phyloP scores from a whole-genome alignment of 352 stramenopile genomes.

The Pilasporangium apinafurcum region DNA sequence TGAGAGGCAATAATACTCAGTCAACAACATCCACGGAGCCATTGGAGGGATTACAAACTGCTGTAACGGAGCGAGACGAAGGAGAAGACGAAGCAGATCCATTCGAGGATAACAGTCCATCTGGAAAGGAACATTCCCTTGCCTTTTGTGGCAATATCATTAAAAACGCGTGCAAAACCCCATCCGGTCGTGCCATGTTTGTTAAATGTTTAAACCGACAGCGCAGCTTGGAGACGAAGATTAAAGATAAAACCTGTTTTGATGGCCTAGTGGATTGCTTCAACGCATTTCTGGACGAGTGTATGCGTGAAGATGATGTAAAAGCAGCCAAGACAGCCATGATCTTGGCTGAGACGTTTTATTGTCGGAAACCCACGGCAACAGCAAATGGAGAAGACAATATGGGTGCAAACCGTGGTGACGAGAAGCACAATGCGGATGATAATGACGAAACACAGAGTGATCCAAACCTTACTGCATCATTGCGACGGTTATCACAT shows the following conservation, averaged over 20 bases:
- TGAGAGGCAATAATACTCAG: too few species aligned
- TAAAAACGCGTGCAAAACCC: slow-evolving; percentile 18
- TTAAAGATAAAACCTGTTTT: slow-evolving; percentile 56
- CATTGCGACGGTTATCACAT: too few species aligned
- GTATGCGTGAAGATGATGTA: slow-evolving; percentile 69
- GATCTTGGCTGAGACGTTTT: slow-evolving; percentile 85
- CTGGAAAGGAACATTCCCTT: background rate
- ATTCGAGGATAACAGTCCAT: too few species aligned
- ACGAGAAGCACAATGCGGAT: slow-evolving; percentile 6
- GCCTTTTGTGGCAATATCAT: slow-evolving; percentile 2
- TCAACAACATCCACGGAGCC: background rate
- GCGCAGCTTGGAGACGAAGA: slow-evolving; percentile 69
- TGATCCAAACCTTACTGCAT: too few species aligned
- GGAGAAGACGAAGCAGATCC: too few species aligned
- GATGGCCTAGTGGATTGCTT: slow-evolving; percentile 60
- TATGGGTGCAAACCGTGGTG: background rate
- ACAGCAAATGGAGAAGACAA: background rate
- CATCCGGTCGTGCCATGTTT: slow-evolving; percentile 54
- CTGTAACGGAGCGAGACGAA: too few species aligned
- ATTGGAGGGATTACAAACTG: background rate
- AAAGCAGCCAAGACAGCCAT: slow-evolving; percentile 85
- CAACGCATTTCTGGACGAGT: slow-evolving; percentile 67
- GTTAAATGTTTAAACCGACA: slow-evolving; percentile 80
- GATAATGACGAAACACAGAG: slow-evolving; percentile 4
- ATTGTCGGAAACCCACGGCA: slow-evolving; percentile 16